Conservation (phyloP, 257 asterid species). For the Solanum ossicruentum region DNA sequence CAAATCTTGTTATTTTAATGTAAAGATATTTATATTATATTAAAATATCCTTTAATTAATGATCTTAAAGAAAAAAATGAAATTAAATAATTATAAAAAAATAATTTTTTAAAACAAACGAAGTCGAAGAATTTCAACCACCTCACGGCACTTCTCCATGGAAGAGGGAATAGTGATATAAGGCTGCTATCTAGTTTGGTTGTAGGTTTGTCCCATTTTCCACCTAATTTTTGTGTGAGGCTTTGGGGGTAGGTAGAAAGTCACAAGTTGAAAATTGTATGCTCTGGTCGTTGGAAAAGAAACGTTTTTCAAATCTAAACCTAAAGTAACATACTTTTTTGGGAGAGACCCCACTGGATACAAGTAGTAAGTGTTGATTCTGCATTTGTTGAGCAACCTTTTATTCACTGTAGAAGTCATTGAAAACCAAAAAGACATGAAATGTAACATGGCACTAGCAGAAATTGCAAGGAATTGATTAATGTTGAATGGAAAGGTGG, state of each 20-base stretch:
- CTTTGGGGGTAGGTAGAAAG: background rate
- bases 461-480: background rate
- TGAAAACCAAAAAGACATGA: background rate
- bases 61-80: no score
- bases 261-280: background rate
- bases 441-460: background rate
- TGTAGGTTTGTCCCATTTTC: background rate
- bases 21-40: no score
- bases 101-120: no score
- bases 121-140: no score
- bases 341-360: background rate
- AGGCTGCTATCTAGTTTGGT: background rate
- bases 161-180: background rate
- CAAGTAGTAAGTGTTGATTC: background rate
- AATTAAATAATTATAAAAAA: no score
- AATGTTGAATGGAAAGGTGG: background rate
- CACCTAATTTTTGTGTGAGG: background rate
- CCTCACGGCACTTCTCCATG: no score
- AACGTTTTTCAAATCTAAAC: background rate
- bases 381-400: background rate
- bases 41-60: no score
- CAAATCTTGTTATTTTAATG: no score
- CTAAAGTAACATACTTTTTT: background rate
- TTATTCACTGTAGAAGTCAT: background rate
- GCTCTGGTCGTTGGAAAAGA: background rate